Base-by-base conservation (phyloP, 345 rosid species). In the Corymbia maculata region DNA sequence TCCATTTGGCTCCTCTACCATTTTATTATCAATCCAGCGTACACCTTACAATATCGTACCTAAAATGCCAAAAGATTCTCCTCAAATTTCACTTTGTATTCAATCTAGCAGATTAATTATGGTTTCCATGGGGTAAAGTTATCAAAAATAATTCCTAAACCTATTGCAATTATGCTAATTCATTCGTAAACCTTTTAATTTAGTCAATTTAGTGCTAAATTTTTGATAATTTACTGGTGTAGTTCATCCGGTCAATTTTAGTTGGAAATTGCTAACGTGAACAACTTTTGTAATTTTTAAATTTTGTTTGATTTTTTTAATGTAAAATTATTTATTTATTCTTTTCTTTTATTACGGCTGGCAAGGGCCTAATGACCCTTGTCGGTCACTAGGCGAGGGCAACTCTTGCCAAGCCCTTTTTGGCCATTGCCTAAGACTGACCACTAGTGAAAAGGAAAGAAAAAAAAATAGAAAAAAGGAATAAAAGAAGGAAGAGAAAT, bases 211-310 rank as follows among this genome's bases (percentile, higher is more conserved):
- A 26, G 22, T 55, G 61, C 26, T 55, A 21, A 53, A 53, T 7
- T 53, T 53, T 53, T 21, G 26, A 19, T 9, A 21, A 53, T 53
- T 53, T 21, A 53, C 2, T 1, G 3, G 21, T 53, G 1, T 53
- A 53, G 11, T 55, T 12, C 4, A 55, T 55, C 0, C 12, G 7
- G 12, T 9, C 32, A 28, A 61, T 12, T 61, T 61, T 61, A 12
- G 8, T 2, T 0, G 0, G 2, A 61, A 61, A 61, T 61, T 0
- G 0, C 16, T 59, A 14, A 59, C 14, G 11, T 61, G 1, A 15
- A 61, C 32, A 12, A 61, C 9, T 11, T 59, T 61, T 61, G 32
- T 6, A 57, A 8, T 22, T 59, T 9, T 22, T 22, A 8, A 57
- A 1, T 6, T 19, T 53, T 17, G 26, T 53, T 53, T 53, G 24